Evolutionary conservation across 805 yeast genomes (phyloP).

Genomic region (Starmerella lactis-condensi): DNA sequence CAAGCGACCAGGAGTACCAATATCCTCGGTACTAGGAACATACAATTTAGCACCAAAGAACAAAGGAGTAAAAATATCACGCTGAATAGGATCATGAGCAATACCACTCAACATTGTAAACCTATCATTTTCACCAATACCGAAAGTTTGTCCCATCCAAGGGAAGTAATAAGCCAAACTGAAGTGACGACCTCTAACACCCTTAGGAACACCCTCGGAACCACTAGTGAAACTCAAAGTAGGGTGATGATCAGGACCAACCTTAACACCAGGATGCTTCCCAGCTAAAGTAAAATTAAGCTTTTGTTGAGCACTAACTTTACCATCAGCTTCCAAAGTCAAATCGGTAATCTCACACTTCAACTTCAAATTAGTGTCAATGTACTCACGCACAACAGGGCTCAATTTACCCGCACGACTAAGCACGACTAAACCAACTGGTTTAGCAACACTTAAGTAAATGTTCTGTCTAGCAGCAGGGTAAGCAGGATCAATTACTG

Average conservation of each 20-base stretch:
- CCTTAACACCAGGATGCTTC: constrained; percentile 62
- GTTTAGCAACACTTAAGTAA: constrained; percentile 82
- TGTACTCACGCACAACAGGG: constrained; percentile 59
- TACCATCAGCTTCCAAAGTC: constrained; percentile 59
- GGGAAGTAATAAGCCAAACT: constrained; percentile 95
- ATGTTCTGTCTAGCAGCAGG: constrained; percentile 96
- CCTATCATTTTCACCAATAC: constrained; percentile 56
- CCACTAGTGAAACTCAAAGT: constrained; percentile 94
- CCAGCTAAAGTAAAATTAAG: constrained; percentile 26
- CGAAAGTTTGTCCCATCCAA: constrained; percentile 88
- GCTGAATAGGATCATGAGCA: constrained; percentile 98
- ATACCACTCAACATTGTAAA: constrained; percentile 97
- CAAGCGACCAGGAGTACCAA: constrained; percentile 92
- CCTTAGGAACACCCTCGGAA: constrained; percentile 95
- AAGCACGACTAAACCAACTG: constrained; percentile 74
- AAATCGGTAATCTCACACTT: constrained; percentile 58
- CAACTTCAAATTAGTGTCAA: constrained; percentile 51
- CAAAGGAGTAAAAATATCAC: constrained; percentile 97
- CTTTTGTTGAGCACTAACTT: constrained; percentile 25
- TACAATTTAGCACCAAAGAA: constrained; percentile 84
- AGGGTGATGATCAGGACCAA: constrained; percentile 96
- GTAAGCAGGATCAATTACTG: constrained; percentile 96
- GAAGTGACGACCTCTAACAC: constrained; percentile 94
- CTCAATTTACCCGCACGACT: constrained; percentile 77
- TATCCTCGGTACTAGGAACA: constrained; percentile 92